Evolutionary conservation across 768 basidiomycete genomes (phyloP).

Genomic region (Collybiopsis luxurians): DNA sequence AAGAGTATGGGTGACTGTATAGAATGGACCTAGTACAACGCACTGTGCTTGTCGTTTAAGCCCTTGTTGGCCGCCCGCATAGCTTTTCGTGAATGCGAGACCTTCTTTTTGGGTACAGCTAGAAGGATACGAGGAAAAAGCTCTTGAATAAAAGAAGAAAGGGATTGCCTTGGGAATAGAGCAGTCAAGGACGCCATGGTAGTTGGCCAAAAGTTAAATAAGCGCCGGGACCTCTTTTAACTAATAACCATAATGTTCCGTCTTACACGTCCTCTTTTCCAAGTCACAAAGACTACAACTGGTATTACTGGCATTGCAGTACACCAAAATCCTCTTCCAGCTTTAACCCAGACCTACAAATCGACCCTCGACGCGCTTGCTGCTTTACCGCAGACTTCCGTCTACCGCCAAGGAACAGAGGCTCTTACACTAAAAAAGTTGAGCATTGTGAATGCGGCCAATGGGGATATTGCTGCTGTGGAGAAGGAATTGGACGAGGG

Average conservation of each 20-base stretch:
- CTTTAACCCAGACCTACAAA: constrained; percentile 71
- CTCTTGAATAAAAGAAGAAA: constrained; percentile 38
- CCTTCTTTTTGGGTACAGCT: constrained; percentile 93
- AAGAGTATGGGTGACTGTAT: not conserved
- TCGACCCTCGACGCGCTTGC: constrained; percentile 69
- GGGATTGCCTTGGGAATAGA: constrained; percentile 24
- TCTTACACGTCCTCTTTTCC: constrained; percentile 67
- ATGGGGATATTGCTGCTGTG: constrained; percentile 60
- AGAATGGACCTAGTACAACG: constrained; percentile 20
- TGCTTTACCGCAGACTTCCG: constrained; percentile 74
- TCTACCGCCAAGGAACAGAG: constrained; percentile 89
- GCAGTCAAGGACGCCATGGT: constrained; percentile 41
- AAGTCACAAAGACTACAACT: constrained; percentile 74
- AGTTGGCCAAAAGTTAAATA: constrained; percentile 6
- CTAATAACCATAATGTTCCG: constrained; percentile 61
- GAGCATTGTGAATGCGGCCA: constrained; percentile 63
- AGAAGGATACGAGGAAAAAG: constrained; percentile 86
- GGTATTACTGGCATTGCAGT: constrained; percentile 83
- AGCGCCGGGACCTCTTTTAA: constrained; percentile 7
- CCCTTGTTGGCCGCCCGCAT: constrained; percentile 96
- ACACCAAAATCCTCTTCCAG: constrained; percentile 82
- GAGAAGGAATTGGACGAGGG: constrained; percentile 82
- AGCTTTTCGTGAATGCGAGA: constrained; percentile 90
- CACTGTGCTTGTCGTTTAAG: constrained; percentile 90
- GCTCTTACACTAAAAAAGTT: constrained; percentile 82